Base-by-base conservation (phyloP, 2,329 filamentous ascomycete genomes). In the Fusarium brevicatenulatum region DNA sequence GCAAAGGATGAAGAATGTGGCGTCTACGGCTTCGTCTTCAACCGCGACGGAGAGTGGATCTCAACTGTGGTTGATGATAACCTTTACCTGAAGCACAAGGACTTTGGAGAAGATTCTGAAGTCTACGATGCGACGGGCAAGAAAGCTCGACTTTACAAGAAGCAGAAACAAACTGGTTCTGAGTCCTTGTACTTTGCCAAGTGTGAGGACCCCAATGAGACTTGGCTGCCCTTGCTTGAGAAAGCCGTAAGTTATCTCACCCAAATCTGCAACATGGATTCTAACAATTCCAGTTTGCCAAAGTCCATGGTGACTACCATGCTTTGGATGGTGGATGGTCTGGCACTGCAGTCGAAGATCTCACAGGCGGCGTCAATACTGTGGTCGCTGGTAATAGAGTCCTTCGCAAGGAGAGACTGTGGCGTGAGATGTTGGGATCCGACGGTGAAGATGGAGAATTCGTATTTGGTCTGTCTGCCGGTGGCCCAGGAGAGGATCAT, bases 1-100 rank as follows among this genome's bases (percentile, higher is more conserved):
- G 89, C 87, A 11, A 86, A 88, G 9, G 88, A 94, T 71, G 90
- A 93, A 83, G 88, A 78, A 83, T 92, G 83, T 49, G 92, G 91
- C 10, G 91, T 93, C 4, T 93, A 93, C 74, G 91, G 91, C 6
- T 93, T 93, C 73, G 91, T 93, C 36, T 93, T 93, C 79, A 89
- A 91, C 79, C 86, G 91, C 77, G 83, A 93, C 72, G 91, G 91
- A 50, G 91, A 92, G 78, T 93, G 91, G 92, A 87, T 91, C 53
- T 89, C 90, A 30, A 90, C 90, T 44, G 90, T 94, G 49, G 88
- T 94, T 52, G 92, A 94, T 75, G 92, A 94, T 80, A 93, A 93
- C 76, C 66, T 81, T n/a, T 81, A 81, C 50, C 60, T 81, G 28
- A 72, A 32, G 9, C 54, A 76, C 28, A 73, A 68, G 21, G 80